These are phyloP conservation scores for Alternaria sp. DNA, from an alignment of 2,329 filamentous ascomycete species.

Conservation along the genomic window DNA sequence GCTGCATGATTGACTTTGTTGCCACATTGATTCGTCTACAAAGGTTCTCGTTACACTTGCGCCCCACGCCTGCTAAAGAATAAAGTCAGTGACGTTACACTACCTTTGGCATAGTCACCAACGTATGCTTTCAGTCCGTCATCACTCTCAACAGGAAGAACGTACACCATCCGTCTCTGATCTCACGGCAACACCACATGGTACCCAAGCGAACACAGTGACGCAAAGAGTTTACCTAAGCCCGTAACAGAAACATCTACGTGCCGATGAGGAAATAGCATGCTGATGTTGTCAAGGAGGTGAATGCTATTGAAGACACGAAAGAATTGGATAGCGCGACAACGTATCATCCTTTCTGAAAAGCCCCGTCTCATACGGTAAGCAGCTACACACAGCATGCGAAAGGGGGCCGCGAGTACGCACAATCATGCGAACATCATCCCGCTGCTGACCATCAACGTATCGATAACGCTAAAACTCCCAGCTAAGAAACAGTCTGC, in stretches of 20 bases:
- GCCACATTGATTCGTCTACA: too few relatives aligned
- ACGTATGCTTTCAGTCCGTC: not conserved
- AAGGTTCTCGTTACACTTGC: too few relatives aligned
- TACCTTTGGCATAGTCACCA: not conserved
- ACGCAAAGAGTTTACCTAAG: not conserved
- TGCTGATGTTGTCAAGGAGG: not conserved
- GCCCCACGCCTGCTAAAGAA: not conserved
- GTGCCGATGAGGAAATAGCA: not conserved
- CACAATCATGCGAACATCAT: too few relatives aligned
- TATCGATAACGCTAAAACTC: too few relatives aligned
- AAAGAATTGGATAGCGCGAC: not conserved
- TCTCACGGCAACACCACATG: not conserved
- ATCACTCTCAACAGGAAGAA: not conserved
- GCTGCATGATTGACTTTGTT: not conserved
- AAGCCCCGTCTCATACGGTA: too few relatives aligned
- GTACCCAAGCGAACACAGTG: not conserved
- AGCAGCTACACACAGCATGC: too few relatives aligned
- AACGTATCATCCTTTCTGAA: not conserved
- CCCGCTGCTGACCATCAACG: too few relatives aligned
- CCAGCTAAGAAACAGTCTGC: too few relatives aligned
- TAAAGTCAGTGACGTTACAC: not conserved
- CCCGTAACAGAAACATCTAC: not conserved
- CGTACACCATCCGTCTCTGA: not conserved
- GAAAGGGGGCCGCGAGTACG: too few relatives aligned
- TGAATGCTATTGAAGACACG: not conserved